Percentiles rank a stretch among this genome's conserved stretches.
phyloP scores from a whole-genome alignment of 345 rosid genomes.

The Isatis tinctoria region DNA sequence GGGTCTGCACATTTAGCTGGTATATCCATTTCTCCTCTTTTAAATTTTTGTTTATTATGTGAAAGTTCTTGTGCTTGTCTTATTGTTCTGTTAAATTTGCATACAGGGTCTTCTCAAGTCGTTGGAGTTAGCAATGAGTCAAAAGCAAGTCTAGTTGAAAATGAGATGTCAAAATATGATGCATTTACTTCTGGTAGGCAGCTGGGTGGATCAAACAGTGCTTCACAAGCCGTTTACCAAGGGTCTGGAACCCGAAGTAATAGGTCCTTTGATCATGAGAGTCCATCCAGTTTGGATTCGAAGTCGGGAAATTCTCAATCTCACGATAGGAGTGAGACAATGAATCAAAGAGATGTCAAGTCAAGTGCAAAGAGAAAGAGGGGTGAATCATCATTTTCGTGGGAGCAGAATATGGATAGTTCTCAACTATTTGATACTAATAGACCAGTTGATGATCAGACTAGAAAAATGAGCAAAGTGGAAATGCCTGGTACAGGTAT shows the following conservation, averaged over 20 bases:
- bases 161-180: constrained; percentile 61
- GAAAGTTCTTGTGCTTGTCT: not conserved
- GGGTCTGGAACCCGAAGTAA: constrained; percentile 65
- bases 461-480: constrained; percentile 64
- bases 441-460: constrained; percentile 35
- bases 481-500: constrained; percentile 48
- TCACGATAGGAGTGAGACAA: constrained; percentile 65
- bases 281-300: constrained; percentile 91
- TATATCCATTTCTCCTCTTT: constrained; percentile 25
- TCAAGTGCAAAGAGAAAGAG: constrained; percentile 71
- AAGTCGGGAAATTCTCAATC: constrained; percentile 79
- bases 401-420: constrained; percentile 51
- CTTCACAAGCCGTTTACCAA: constrained; percentile 70
- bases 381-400: constrained; percentile 53
- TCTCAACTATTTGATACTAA: constrained; percentile 48
- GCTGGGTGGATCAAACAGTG: constrained; percentile 58
- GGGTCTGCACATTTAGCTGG: constrained; percentile 63
- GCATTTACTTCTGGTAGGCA: constrained; percentile 61
- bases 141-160: constrained; percentile 52
- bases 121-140: constrained; percentile 53
- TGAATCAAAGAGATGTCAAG: constrained; percentile 53
- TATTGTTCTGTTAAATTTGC: not conserved
- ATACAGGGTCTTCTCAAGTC: constrained; percentile 73
- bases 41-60: not conserved
- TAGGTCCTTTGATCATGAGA: constrained; percentile 81